Evolutionary conservation across 192 early-diverging fungal genomes (phyloP).

Genomic region (Coemansia sp.): DNA sequence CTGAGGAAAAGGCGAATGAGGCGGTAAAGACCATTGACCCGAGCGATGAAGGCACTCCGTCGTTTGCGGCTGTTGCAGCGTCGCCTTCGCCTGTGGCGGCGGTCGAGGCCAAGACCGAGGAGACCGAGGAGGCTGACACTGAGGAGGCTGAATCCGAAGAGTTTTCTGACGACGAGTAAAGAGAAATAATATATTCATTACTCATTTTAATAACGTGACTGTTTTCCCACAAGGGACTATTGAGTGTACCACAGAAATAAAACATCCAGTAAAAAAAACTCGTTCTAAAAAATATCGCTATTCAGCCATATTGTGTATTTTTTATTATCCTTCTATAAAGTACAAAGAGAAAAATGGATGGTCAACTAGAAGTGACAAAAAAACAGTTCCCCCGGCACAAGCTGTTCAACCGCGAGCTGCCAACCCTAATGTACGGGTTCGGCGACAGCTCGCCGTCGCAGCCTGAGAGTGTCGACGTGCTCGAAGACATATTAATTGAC

Average conservation of each 20-base stretch:
- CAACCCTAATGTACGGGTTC: slow-evolving; percentile 49
- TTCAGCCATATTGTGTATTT: too few relatives aligned
- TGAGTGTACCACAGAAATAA: too few relatives aligned
- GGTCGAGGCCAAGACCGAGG: background rate
- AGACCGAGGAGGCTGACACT: too few relatives aligned
- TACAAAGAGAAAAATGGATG: slow-evolving; percentile 24
- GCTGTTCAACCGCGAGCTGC: slow-evolving; percentile 47
- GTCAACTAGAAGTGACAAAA: slow-evolving; percentile 39
- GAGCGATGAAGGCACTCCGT: background rate
- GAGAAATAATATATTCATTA: too few relatives aligned
- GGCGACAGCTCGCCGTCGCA: slow-evolving; percentile 28
- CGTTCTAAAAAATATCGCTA: too few relatives aligned
- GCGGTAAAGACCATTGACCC: slow-evolving; percentile 1
- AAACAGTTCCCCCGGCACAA: slow-evolving; percentile 50
- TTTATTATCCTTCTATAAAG: too few relatives aligned
- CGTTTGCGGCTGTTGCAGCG: slow-evolving; percentile 13
- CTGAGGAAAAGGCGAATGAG: background rate
- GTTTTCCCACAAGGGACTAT: too few relatives aligned
- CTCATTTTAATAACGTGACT: too few relatives aligned
- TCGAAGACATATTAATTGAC: slow-evolving; percentile 53
- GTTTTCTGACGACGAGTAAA: too few relatives aligned
- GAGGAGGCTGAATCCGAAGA: too few relatives aligned
- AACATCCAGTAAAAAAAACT: too few relatives aligned
- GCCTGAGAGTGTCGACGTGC: slow-evolving; percentile 45
- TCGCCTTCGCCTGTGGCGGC: background rate